phyloP scores from a whole-genome alignment of 192 early-diverging fungal genomes.

The Gonapodya prolifera region DNA sequence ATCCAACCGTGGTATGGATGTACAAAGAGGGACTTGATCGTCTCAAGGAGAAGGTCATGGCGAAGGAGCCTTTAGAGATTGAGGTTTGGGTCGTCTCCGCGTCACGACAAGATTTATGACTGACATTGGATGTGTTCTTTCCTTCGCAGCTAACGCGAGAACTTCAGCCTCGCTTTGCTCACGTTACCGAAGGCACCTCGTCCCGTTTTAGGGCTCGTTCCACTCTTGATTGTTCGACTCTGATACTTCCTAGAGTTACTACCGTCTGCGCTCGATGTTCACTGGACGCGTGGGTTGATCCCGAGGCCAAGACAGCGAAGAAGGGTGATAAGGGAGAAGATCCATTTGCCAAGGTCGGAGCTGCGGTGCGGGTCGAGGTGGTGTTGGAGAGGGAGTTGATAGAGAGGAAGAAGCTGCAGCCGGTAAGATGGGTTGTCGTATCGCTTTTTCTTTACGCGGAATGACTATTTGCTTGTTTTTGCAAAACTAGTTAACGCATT shows the following conservation, averaged over 20 bases:
- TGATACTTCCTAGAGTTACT: slow-evolving; percentile 35
- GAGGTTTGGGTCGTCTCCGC: slow-evolving; percentile 30
- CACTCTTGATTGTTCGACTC: slow-evolving; percentile 22
- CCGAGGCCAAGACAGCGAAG: slow-evolving; percentile 2
- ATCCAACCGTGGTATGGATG: slow-evolving; percentile 26
- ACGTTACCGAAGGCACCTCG: slow-evolving; percentile 23
- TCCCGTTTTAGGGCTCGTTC: slow-evolving; percentile 29
- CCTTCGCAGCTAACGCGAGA: slow-evolving; percentile 25
- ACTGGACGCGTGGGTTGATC: slow-evolving; percentile 9
- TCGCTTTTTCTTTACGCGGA: background rate
- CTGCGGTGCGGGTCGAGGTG: slow-evolving; percentile 27
- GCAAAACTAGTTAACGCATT: slow-evolving; percentile 32
- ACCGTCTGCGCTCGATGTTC: slow-evolving; percentile 19
- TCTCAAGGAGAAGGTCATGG: slow-evolving; percentile 26
- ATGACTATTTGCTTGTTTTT: background rate
- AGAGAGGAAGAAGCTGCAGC: slow-evolving; percentile 43
- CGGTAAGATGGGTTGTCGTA: slow-evolving; percentile 17
- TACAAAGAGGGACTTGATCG: slow-evolving; percentile 28
- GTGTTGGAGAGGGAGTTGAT: slow-evolving; percentile 33
- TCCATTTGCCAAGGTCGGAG: slow-evolving; percentile 14
- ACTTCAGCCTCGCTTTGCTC: slow-evolving; percentile 32
- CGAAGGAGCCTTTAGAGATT: slow-evolving; percentile 26
- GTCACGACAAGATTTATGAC: slow-evolving; percentile 1
- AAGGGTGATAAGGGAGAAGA: slow-evolving; percentile 13
- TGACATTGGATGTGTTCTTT: background rate